Conservation (phyloP, 306 rosid genomes). For the Malus asiatica region DNA sequence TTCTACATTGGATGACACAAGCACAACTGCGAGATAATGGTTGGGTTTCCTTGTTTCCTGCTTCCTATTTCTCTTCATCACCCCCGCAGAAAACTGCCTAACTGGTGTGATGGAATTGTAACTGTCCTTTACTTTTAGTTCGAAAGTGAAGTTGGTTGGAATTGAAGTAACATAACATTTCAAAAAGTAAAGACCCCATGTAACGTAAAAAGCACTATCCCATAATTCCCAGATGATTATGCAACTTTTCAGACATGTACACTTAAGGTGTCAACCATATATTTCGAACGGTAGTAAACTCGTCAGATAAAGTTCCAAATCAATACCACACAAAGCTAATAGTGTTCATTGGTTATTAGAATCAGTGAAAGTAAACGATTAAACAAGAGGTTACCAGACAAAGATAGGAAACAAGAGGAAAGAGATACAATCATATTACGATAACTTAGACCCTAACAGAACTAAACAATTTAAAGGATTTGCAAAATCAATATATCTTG, state of each 20-base stretch:
- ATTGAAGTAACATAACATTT: background rate
- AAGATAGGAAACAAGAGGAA: background rate
- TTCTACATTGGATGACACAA: background rate
- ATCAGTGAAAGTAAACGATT: background rate
- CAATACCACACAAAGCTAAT: background rate
- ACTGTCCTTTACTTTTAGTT: background rate
- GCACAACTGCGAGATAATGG: background rate
- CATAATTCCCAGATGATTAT: background rate
- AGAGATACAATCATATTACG: background rate
- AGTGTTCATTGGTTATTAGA: background rate
- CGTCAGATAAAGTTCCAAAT: background rate
- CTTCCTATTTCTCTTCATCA: background rate
- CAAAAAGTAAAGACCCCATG: background rate
- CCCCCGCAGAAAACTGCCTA: background rate
- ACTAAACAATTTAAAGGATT: background rate
- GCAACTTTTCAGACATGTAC: background rate
- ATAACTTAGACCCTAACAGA: background rate
- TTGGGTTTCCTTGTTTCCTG: background rate
- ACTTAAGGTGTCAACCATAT: background rate
- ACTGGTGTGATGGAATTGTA: background rate
- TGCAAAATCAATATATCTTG: background rate
- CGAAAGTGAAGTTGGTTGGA: background rate
- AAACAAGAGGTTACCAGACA: background rate
- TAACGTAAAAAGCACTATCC: background rate
- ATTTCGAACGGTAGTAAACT: background rate